Conservation (phyloP, 352 stramenopile genomes). For the Phytophthora foliorum region DNA sequence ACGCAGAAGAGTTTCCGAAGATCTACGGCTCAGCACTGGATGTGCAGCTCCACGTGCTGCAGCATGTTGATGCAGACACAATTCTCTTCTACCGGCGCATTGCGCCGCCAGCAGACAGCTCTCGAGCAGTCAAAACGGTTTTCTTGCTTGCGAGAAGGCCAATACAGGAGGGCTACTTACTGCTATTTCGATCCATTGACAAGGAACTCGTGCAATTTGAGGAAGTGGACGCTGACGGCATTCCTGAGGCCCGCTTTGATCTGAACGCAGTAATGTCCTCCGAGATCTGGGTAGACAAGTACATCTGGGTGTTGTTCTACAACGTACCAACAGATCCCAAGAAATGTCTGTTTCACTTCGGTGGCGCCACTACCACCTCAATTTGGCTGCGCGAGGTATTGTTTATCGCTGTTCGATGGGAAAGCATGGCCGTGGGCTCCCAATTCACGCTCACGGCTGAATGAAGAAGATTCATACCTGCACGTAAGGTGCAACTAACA, state of each 20-base stretch:
- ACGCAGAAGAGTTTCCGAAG: conserved; percentile 49
- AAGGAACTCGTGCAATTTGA: conserved; percentile 58
- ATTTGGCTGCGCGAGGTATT: conserved; percentile 78
- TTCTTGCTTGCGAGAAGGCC: conserved; percentile 68
- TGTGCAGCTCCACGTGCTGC: conserved; percentile 56
- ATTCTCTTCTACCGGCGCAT: conserved; percentile 71
- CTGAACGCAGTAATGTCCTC: conserved; percentile 14
- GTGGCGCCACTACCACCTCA: conserved; percentile 52
- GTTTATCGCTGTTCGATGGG: conserved; percentile 75
- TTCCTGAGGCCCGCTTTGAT: conserved; percentile 16
- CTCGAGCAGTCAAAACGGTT: conserved; percentile 60
- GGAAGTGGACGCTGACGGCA: conserved; percentile 43
- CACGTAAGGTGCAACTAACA: no score
- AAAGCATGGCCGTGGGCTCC: conserved; percentile 66
- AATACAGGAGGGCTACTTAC: conserved; percentile 65
- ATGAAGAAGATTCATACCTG: conserved; percentile 11
- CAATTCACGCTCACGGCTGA: conserved; percentile 50
- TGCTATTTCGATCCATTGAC: conserved; percentile 72
- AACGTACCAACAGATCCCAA: conserved; percentile 33
- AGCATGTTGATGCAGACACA: conserved; percentile 63
- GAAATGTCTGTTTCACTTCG: conserved; percentile 68
- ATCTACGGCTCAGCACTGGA: conserved; percentile 60
- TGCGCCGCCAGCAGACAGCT: conserved; percentile 35
- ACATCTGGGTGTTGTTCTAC: conserved; percentile 72
- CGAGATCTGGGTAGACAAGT: conserved; percentile 70